These are phyloP conservation scores for Moringa oleifera DNA, from an alignment of 345 rosid genomes.

Conservation along the genomic window DNA sequence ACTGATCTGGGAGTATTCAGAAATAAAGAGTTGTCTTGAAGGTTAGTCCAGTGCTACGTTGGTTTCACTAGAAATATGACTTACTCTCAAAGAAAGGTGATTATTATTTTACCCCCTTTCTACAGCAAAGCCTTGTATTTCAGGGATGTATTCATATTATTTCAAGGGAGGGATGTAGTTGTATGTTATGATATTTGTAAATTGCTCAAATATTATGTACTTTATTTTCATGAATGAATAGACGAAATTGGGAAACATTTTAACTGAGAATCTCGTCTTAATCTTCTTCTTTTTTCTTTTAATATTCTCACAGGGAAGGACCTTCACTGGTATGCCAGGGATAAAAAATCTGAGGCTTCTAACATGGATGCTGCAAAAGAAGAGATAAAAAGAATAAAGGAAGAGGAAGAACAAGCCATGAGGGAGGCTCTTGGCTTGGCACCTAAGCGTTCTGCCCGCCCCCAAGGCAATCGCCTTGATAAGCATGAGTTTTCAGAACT, in stretches of 20 bases:
- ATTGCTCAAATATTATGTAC: no score
- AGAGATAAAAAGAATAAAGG: slow-evolving; percentile 83
- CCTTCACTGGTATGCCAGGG: slow-evolving; percentile 85
- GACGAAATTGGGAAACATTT: background rate
- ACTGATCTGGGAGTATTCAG: no score
- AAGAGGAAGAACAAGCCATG: slow-evolving; percentile 97
- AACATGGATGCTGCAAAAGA: slow-evolving; percentile 65
- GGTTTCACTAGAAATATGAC: no score
- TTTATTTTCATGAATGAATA: no score
- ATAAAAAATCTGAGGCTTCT: slow-evolving; percentile 44
- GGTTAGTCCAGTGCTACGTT: no score
- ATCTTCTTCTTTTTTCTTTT: background rate
- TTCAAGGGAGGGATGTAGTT: no score
- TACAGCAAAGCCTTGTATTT: no score
- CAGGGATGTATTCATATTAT: no score
- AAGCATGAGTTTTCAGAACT: slow-evolving; percentile 90
- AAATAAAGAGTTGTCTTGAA: no score
- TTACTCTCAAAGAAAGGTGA: no score
- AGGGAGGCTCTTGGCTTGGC: slow-evolving; percentile 98
- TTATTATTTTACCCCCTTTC: no score
- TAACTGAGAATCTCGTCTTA: background rate
- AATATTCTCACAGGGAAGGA: slow-evolving; percentile 59
- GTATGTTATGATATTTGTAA: no score
- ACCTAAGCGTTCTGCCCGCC: slow-evolving; percentile 65
- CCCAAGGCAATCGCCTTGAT: slow-evolving; percentile 86